phyloP scores from a whole-genome alignment of 345 rosid species.

The Mangifera indica region DNA sequence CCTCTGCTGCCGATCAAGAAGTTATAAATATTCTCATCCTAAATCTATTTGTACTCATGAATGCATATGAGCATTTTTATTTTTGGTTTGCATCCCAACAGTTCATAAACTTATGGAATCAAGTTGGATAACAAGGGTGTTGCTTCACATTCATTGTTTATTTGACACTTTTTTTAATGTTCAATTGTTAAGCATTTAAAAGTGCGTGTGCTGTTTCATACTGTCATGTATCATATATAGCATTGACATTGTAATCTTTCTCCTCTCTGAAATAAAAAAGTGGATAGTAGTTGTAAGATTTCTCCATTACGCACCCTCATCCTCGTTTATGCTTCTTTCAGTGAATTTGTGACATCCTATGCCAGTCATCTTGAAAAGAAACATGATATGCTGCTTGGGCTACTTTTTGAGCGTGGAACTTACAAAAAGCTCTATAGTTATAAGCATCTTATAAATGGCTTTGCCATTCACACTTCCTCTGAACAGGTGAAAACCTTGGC shows the following conservation, averaged over 20 bases:
- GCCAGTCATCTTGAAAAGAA: slow-evolving; percentile 83
- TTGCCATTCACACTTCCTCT: slow-evolving; percentile 80
- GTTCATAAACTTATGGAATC: neutral
- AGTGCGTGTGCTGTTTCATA: neutral
- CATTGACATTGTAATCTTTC: slow-evolving; percentile 9
- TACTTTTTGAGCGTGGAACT: slow-evolving; percentile 70
- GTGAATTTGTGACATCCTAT: slow-evolving; percentile 79
- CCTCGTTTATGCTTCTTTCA: slow-evolving; percentile 32
- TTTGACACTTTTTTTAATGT: neutral
- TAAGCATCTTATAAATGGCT: slow-evolving; percentile 91
- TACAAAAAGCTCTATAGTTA: slow-evolving; percentile 94
- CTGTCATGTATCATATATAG: slow-evolving; percentile 3
- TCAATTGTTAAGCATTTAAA: neutral
- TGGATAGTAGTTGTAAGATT: slow-evolving; percentile 1
- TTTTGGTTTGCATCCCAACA: neutral
- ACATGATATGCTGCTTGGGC: slow-evolving; percentile 88
- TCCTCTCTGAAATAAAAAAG: neutral
- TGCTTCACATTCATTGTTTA: neutral
- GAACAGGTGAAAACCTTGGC: slow-evolving; percentile 69
- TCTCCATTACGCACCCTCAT: neutral
- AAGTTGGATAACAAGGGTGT: neutral
- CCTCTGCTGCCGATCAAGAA: neutral
- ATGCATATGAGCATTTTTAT: neutral
- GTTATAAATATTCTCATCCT: neutral
- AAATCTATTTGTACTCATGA: neutral